Conservation (phyloP, 2,329 filamentous ascomycete genomes). For the Drechslera avenae region DNA sequence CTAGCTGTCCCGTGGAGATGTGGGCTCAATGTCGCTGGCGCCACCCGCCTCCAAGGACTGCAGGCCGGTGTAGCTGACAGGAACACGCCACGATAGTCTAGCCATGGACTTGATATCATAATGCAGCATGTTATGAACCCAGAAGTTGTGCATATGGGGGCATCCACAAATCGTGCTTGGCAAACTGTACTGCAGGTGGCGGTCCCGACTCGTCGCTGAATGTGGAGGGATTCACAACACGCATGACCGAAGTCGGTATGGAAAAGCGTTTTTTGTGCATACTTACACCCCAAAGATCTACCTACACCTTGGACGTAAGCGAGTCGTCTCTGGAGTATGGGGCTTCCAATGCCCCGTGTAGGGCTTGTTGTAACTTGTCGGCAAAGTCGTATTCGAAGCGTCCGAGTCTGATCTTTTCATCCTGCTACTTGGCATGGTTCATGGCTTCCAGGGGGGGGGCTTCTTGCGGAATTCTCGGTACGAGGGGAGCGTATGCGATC, state of each 20-base stretch:
- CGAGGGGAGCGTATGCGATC: conserved; percentile 29
- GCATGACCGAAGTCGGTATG: conserved; percentile 38
- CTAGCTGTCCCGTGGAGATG: conserved; percentile 21
- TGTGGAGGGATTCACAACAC: conserved; percentile 34
- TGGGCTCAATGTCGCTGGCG: conserved; percentile 26
- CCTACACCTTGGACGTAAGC: conserved; percentile 26
- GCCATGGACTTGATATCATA: conserved; percentile 33
- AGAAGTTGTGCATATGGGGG: conserved; percentile 25
- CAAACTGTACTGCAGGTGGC: conserved; percentile 37
- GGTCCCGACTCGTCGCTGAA: conserved; percentile 18
- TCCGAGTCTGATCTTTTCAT: conserved; percentile 23
- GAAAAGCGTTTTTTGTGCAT: conserved; percentile 35
- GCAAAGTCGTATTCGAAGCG: conserved; percentile 12
- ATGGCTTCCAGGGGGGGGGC: too few relatives aligned
- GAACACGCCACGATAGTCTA: conserved; percentile 15
- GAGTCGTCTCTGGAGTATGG: conserved; percentile 35
- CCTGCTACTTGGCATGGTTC: conserved; percentile 30
- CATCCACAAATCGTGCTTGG: conserved; percentile 26
- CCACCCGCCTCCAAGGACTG: conserved; percentile 25
- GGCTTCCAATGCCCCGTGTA: conserved; percentile 1
- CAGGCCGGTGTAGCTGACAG: conserved; percentile 19
- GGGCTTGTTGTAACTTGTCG: too few relatives aligned
- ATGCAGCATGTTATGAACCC: conserved; percentile 33
- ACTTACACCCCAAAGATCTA: conserved; percentile 13
- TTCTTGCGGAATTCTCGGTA: conserved; percentile 9